Evolutionary conservation across 352 stramenopile species (phyloP), one percentile per base, ranked within the genome.

Genomic region (Globisporangium rhizosaccharum): DNA sequence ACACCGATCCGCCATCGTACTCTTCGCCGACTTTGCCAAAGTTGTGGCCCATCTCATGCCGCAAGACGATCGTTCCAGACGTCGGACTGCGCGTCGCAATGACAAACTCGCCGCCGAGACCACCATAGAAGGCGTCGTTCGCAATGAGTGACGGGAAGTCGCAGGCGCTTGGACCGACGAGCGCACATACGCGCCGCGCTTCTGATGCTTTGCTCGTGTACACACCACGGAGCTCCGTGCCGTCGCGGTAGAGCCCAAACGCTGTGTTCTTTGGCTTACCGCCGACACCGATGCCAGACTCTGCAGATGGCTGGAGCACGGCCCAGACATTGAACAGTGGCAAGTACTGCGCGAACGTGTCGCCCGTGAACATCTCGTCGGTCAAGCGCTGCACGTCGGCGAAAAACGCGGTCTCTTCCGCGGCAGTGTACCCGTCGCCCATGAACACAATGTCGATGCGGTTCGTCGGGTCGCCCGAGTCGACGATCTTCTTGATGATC

Each of bases 391-490:
- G 7, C 1, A 77, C 73, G 65, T 80, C 72, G 30, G 62, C 57
- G 37, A 68, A 73, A 62, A 80, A 80, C 15, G 37, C 33, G 25
- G 51, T 46, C 26, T 62, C 37, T 44, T 80, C 68, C 28, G 9
- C 20, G 12, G 44, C 17, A 3, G 68, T 76, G 70, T 80, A 80
- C 18, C 68, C 72, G 51, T 80, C 72, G 36, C 64, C 63, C 67
- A 80, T 75, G 55, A 80, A 80, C 17, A 80, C 68, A 15, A 80
- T 62, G 51, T 75, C 70, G 48, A 75, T 78, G 44, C 70, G 68
- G 61, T 78, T 75, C 51, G 12, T 12, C 20, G 65, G 61, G 44
- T 75, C 53, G 39, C 70, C 67, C 46, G 67, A 75, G 66, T 72
- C 67, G 12, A 75, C 70, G 55, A 78, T 59, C 62, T 73, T 73